Base-by-base conservation (phyloP, 139 green algal species). In the Chlamydomonas asymmetrica region DNA sequence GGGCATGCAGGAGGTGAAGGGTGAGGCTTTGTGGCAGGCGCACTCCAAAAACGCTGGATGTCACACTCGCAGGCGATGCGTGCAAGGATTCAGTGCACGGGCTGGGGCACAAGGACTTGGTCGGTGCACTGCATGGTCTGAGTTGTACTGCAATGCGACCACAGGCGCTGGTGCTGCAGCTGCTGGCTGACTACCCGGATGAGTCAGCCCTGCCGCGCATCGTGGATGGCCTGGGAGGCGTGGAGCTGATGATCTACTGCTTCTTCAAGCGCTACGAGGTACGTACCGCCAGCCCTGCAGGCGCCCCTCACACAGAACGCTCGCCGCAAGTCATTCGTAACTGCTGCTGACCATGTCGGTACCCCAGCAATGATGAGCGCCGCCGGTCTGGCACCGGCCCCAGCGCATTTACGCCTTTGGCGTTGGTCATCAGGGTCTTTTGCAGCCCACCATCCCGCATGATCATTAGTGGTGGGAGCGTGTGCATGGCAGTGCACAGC, bases 231-330 rank as follows among this genome's bases (percentile, higher is more conserved):
- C 43, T 90, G 60, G 86, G 86, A 32, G 84, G 84, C 57, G 48
- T 90, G 8, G 31, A 50, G 3, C 50, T 67, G 35, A 49, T 91
- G 22, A 63, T 88, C 22, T 43, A 68, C 31, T 75, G 86, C 62
- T 89, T 88, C 64, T 83, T 78, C 37, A 1, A 82, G 27, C 86
- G 90, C 79, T 91, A 88, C 49, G 81, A 88, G 50, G 75, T 75
- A 35, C 7, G 56, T 1, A 13, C 0, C 9, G 32, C 22, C 13
- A 13, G 3, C 22, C 40, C 13, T 35, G 3, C 22, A 61, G 6
- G 27, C 29, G 13, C 5, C 29, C 5, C 32, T 40, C 18, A 5
- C 63, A 16, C 63, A 71, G 63, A 41, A 40, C 39, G 57, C 63
- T n/a, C 56, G 63, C 63, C 40, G 40, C 40, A 31, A 59, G 27